phyloP scores from a whole-genome alignment of 495 filamentous ascomycete genomes.

The Aspergillus cavernicola region DNA sequence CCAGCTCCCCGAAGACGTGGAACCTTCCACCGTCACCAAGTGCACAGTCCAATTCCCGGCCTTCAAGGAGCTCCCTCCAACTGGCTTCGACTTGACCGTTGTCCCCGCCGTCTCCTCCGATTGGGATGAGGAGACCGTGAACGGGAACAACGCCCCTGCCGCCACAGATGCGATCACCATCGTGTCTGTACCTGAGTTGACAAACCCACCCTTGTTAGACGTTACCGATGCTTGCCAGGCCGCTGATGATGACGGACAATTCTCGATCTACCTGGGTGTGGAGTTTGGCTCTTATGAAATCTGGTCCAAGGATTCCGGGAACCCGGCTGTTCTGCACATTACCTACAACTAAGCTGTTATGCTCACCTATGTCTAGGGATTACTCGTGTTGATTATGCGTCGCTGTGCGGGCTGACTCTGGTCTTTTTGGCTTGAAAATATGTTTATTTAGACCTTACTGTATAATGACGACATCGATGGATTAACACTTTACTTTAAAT shows the following conservation, averaged over 20 bases:
- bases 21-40: not conserved
- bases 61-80: not conserved
- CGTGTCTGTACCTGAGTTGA: conserved; percentile 4
- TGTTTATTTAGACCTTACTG: no score
- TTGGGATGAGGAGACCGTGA: conserved; percentile 18
- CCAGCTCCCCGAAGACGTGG: not conserved
- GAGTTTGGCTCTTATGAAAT: conserved; percentile 12
- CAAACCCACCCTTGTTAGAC: conserved; percentile 7
- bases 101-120: conserved; percentile 6
- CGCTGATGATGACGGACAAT: conserved; percentile 6
- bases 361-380: not conserved
- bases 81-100: conserved; percentile 13
- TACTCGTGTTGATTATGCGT: not conserved
- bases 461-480: no score
- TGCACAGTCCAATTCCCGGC: conserved; percentile 18
- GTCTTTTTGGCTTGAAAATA: no score
- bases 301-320: conserved; percentile 18
- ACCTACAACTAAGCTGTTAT: not conserved
- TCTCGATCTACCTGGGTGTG: conserved; percentile 13
- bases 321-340: conserved; percentile 13
- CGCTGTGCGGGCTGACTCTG: no score
- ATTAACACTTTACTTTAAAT: no score
- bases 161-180: not conserved
- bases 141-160: conserved; percentile 10
- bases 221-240: conserved; percentile 9